Evolutionary conservation across 768 basidiomycete species (phyloP), one percentile per base, ranked within the genome.

Genomic region (Royoungia palumana): DNA sequence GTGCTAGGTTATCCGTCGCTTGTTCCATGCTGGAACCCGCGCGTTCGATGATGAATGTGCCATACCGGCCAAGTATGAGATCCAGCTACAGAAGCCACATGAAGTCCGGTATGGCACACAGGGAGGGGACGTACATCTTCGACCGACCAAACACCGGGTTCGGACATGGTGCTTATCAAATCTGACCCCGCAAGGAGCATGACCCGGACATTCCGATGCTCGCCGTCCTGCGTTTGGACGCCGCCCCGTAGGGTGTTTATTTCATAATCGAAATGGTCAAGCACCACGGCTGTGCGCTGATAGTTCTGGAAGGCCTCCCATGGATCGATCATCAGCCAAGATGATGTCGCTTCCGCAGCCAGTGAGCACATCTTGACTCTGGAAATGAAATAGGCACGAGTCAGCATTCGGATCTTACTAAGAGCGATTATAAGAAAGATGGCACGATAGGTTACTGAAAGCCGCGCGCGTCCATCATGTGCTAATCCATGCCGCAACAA

Each of bases 131-230:
- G 65, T 70, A 95, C 94, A 78, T 99, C 96, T 51, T 82, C 77
- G 61, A 94, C 85, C 47, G 86, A 83, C 96, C 96, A 99, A 32
- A 99, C 95, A 16, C 96, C 95, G 22, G 96, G 96, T 72, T 97
- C 94, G 57, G 89, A 90, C 87, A 99, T 97, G 22, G 94, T 96
- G 61, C 90, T 84, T 68, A 98, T 98, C 59, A 99, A 76, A 71
- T 99, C 96, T 11, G 90, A 94, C n/a, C 96, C 96, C 5, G 96
- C 96, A 46, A 99, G 81, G 35, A 99, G 81, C 87, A 98, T 90
- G 56, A 97, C 78, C 54, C 85, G 85, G 55, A 89, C 85, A 62
- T 78, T 73, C 53, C 85, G 80, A 59, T 78, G 80, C 72, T 90
- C 80, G 44, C 88, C 86, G 64, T 86, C 85, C 56, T 80, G 77